These are phyloP conservation scores for Penicillium soppii DNA, from an alignment of 495 filamentous ascomycete species.

Conservation along the genomic window DNA sequence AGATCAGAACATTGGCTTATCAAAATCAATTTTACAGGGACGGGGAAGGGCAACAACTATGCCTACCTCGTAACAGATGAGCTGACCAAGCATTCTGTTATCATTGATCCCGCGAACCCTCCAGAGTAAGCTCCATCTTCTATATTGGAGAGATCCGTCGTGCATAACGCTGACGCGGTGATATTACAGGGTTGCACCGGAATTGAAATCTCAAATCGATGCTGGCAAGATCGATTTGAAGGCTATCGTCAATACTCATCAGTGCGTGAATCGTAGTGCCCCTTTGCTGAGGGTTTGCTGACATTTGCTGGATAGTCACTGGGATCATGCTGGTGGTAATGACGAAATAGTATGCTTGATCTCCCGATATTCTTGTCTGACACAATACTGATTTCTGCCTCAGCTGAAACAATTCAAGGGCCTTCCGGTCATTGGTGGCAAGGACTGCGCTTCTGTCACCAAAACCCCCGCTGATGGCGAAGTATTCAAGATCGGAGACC, in stretches of 20 bases:
- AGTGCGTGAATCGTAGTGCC: constrained; percentile 58
- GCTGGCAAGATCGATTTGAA: constrained; percentile 75
- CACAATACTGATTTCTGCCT: constrained; percentile 9
- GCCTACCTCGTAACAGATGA: constrained; percentile 94
- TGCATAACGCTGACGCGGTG: not conserved
- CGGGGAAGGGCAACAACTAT: constrained; percentile 89
- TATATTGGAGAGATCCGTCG: not conserved
- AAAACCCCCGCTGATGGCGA: constrained; percentile 70
- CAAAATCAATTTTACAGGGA: constrained; percentile 57
- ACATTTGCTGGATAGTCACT: constrained; percentile 59
- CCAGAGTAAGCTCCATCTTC: constrained; percentile 65
- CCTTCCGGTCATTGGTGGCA: constrained; percentile 81
- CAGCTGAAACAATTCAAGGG: constrained; percentile 67
- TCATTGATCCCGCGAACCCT: constrained; percentile 93
- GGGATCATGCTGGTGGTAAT: constrained; percentile 95
- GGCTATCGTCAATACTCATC: constrained; percentile 93
- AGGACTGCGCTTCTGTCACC: constrained; percentile 78
- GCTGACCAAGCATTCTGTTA: constrained; percentile 85
- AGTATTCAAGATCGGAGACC: constrained; percentile 77
- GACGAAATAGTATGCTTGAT: constrained; percentile 60
- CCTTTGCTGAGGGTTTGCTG: not conserved
- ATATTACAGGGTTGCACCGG: constrained; percentile 68
- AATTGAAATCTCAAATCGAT: constrained; percentile 70
- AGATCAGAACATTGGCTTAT: constrained; percentile 2
- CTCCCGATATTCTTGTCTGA: not conserved